Evolutionary conservation across 2,329 filamentous ascomycete species (phyloP).

Genomic region (Fusarium liriodendri): DNA sequence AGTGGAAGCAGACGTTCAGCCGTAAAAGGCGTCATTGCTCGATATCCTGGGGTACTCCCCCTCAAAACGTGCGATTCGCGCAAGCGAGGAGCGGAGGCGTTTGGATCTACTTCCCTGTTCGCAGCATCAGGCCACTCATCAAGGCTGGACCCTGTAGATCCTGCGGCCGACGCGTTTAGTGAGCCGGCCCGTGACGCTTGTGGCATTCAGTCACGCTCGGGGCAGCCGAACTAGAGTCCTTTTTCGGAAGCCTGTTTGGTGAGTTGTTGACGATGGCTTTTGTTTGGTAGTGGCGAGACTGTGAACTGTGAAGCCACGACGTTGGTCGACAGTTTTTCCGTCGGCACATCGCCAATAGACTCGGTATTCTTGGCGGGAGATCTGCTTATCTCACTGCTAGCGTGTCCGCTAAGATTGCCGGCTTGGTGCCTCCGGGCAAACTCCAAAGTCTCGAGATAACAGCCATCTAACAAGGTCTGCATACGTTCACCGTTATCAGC

Average conservation of each 20-base stretch:
- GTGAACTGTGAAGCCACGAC: neutral
- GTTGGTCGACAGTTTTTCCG: neutral
- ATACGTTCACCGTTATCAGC: neutral
- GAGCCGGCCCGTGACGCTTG: neutral
- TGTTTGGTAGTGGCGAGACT: neutral
- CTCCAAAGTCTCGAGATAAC: neutral
- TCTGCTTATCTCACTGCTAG: neutral
- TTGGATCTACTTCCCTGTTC: neutral
- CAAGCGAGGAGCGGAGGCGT: neutral
- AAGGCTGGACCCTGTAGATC: neutral
- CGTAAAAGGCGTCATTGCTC: neutral
- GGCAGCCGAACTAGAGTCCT: neutral
- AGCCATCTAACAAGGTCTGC: neutral
- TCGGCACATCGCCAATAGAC: neutral
- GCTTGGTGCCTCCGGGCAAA: neutral
- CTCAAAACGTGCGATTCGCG: neutral
- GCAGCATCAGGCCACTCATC: neutral
- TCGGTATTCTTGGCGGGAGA: neutral
- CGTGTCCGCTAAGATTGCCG: neutral
- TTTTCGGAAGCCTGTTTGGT: neutral
- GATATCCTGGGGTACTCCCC: neutral
- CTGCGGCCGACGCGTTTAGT: neutral
- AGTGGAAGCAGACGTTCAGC: neutral
- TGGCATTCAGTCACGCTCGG: neutral
- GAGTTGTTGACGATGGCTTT: neutral